These are phyloP conservation scores for Termitomyces sp. DNA, from an alignment of 1,284 basidiomycete species.

Conservation along the genomic window DNA sequence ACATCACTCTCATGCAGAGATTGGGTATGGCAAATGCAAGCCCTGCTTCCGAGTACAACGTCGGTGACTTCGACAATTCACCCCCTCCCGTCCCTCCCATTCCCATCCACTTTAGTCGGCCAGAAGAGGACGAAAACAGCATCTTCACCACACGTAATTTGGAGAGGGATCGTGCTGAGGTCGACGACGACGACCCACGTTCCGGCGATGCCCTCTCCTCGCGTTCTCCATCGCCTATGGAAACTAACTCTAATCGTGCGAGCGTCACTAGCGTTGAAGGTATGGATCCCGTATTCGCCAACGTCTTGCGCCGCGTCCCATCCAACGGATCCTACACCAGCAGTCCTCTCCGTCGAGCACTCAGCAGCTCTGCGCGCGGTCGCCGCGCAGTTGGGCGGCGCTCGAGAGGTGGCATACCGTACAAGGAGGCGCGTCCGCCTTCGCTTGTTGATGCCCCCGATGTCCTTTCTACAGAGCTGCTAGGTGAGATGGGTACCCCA, in stretches of 20 bases:
- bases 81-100: slow-evolving; percentile 48
- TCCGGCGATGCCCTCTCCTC: slow-evolving; percentile 21
- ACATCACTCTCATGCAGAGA: slow-evolving; percentile 56
- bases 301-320: slow-evolving; percentile 58
- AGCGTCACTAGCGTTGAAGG: slow-evolving; percentile 75
- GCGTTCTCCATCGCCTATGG: slow-evolving; percentile 37
- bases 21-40: slow-evolving; percentile 53
- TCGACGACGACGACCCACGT: slow-evolving; percentile 29
- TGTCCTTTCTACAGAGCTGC: slow-evolving; percentile 58
- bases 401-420: slow-evolving; percentile 56
- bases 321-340: slow-evolving; percentile 48
- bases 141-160: slow-evolving; percentile 28
- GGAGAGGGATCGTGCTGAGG: slow-evolving; percentile 22
- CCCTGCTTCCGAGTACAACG: slow-evolving; percentile 48
- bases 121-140: slow-evolving; percentile 38
- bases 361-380: slow-evolving; percentile 44
- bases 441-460: slow-evolving; percentile 67
- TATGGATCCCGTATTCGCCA: slow-evolving; percentile 81
- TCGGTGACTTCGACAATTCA: slow-evolving; percentile 39
- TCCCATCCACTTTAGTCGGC: slow-evolving; percentile 39
- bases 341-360: slow-evolving; percentile 54
- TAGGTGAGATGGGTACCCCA: slow-evolving; percentile 44
- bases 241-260: slow-evolving; percentile 44
- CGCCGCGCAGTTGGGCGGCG: slow-evolving; percentile 43
- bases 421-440: slow-evolving; percentile 59